These are phyloP conservation scores for Cocos nucifera DNA, from an alignment of 176 grass and related monocot species.

Conservation along the genomic window DNA sequence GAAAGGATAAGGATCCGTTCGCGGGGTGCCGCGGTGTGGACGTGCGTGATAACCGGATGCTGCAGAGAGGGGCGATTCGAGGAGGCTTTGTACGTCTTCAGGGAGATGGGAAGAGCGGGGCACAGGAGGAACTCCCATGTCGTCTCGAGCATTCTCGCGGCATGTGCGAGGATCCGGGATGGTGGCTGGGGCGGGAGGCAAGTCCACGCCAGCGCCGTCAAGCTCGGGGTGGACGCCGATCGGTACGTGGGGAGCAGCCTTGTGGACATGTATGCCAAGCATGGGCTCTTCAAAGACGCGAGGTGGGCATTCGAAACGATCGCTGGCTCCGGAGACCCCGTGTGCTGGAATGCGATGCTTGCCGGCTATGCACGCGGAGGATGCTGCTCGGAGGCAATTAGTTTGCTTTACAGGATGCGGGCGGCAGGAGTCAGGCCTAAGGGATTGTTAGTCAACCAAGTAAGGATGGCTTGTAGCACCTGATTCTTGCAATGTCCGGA, in stretches of 20 bases:
- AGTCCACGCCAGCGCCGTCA: conserved; percentile 56
- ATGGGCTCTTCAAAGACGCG: conserved; percentile 38
- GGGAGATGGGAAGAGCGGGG: conserved; percentile 35
- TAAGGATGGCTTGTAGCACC: conserved; percentile 37
- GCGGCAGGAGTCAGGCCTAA: conserved; percentile 42
- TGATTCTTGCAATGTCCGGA: neutral
- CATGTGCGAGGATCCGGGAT: conserved; percentile 35
- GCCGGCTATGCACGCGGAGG: conserved; percentile 42
- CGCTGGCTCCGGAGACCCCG: conserved; percentile 21
- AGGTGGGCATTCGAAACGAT: conserved; percentile 39
- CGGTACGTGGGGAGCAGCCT: conserved; percentile 53
- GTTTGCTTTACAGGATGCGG: conserved; percentile 60
- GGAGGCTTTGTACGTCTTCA: conserved; percentile 49
- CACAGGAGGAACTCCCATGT: conserved; percentile 33
- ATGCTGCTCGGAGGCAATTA: conserved; percentile 39
- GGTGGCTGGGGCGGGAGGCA: conserved; percentile 37
- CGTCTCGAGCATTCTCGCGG: conserved; percentile 42
- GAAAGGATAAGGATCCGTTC: conserved; percentile 19
- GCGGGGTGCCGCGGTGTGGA: conserved; percentile 37
- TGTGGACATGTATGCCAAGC: conserved; percentile 67
- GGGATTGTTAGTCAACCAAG: conserved; percentile 17
- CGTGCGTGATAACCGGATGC: conserved; percentile 42
- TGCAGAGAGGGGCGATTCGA: conserved; percentile 37
- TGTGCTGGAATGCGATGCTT: conserved; percentile 66
- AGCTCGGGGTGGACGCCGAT: conserved; percentile 42